Percentiles rank a stretch among this genome's conserved stretches.
These are phyloP conservation scores for Penicillium sp. DNA, from an alignment of 2,329 filamentous ascomycete species.

Conservation along the genomic window DNA sequence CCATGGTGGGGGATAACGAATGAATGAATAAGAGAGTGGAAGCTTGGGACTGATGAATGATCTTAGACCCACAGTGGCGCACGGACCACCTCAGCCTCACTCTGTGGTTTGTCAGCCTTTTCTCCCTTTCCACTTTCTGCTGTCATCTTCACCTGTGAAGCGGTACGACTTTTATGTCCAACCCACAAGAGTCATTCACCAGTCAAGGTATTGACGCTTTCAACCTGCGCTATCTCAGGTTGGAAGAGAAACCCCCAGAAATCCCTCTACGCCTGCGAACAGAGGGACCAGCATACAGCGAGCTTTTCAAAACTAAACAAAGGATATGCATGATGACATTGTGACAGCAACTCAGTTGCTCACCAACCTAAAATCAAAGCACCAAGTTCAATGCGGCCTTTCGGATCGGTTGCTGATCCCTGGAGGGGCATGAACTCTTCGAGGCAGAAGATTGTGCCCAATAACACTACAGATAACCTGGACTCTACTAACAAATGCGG, in stretches of 20 bases:
- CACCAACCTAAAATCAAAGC: too few relatives aligned
- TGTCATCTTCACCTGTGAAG: neutral
- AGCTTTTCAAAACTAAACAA: conserved; percentile 76
- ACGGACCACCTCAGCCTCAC: conserved; percentile 24
- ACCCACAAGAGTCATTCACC: conserved; percentile 33
- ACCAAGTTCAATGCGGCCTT: conserved; percentile 44
- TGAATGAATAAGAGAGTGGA: conserved; percentile 10
- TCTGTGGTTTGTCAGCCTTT: neutral
- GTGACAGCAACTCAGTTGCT: neutral
- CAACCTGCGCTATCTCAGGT: conserved; percentile 70
- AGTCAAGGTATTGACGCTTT: conserved; percentile 61
- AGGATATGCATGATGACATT: conserved; percentile 43
- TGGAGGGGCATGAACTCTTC: conserved; percentile 84
- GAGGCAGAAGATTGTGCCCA: conserved; percentile 70
- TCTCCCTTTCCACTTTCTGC: neutral
- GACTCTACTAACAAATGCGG: conserved; percentile 66
- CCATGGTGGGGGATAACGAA: conserved; percentile 14
- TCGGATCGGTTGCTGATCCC: conserved; percentile 63
- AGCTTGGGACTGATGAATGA: conserved; percentile 6
- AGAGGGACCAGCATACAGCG: conserved; percentile 90
- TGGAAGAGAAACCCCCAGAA: conserved; percentile 77
- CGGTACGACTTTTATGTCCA: neutral
- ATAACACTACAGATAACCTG: neutral
- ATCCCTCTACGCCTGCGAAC: conserved; percentile 84
- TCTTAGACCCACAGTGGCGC: conserved; percentile 5